phyloP scores from a whole-genome alignment of 805 yeast species.

The Limtongozyma cylindracea region DNA sequence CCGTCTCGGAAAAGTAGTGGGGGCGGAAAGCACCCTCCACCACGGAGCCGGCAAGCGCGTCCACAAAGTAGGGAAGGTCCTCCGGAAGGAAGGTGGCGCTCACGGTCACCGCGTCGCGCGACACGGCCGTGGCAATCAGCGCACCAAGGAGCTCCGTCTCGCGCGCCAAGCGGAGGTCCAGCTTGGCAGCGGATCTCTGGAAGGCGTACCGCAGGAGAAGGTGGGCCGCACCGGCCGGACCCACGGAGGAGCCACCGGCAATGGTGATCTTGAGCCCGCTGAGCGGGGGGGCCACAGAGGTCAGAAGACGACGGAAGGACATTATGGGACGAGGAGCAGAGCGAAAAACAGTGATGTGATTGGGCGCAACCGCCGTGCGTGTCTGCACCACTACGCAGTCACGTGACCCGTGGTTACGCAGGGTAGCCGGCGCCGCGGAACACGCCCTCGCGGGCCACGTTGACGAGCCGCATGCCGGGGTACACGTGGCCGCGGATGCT shows the following conservation, averaged over 20 bases:
- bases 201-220: constrained; percentile 64
- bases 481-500: too few species aligned
- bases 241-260: constrained; percentile 66
- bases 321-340: too few species aligned
- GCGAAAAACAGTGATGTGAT: too few species aligned
- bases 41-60: constrained; percentile 53
- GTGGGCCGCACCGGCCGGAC: constrained; percentile 65
- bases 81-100: constrained; percentile 65
- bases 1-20: constrained; percentile 67
- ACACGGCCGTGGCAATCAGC: constrained; percentile 34
- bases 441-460: too few species aligned
- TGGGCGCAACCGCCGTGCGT: too few species aligned
- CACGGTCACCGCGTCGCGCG: constrained; percentile 69
- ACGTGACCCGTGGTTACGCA: too few species aligned
- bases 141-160: constrained; percentile 92
- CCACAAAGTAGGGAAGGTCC: constrained; percentile 80
- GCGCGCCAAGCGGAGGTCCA: constrained; percentile 82
- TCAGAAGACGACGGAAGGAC: too few species aligned
- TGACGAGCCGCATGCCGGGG: too few species aligned
- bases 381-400: too few species aligned
- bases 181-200: constrained; percentile 57
- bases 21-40: constrained; percentile 51
- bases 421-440: too few species aligned
- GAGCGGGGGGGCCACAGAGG: too few species aligned
- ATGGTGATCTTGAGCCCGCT: too few species aligned